phyloP scores from a whole-genome alignment of 805 yeast genomes.

The Hanseniaspora lindneri region DNA sequence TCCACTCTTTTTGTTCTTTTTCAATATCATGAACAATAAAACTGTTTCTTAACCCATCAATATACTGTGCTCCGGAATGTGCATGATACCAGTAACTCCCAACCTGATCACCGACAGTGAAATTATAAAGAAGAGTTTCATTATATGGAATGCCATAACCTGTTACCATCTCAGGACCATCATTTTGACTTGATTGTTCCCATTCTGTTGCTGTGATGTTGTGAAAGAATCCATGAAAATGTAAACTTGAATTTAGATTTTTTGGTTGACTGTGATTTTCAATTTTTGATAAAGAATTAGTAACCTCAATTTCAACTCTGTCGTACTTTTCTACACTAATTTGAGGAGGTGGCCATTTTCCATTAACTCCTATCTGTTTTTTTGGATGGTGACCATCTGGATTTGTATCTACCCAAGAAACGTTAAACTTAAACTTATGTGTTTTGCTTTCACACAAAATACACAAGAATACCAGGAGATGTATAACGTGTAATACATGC shows the following conservation, averaged over 20 bases:
- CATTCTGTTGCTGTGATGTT: constrained; percentile 34
- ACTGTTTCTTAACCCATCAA: constrained; percentile 65
- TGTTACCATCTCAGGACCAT: constrained; percentile 69
- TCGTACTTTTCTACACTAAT: constrained; percentile 57
- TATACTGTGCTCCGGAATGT: constrained; percentile 64
- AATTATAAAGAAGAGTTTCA: constrained; percentile 54
- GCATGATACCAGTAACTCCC: constrained; percentile 84
- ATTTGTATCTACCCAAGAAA: constrained; percentile 49
- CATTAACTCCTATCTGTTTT: constrained; percentile 54
- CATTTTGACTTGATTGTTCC: constrained; percentile 41
- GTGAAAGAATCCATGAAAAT: constrained; percentile 71
- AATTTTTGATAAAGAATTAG: constrained; percentile 39
- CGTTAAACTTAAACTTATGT: constrained; percentile 46
- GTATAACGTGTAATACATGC: not conserved
- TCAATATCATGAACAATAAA: constrained; percentile 49
- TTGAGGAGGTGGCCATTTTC: constrained; percentile 61
- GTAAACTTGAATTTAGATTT: constrained; percentile 41
- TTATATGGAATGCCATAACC: constrained; percentile 72
- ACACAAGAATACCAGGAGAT: not conserved
- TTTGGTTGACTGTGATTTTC: constrained; percentile 22
- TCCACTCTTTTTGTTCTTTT: constrained; percentile 37
- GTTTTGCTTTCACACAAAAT: constrained; percentile 25
- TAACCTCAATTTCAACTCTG: constrained; percentile 45
- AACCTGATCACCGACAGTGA: constrained; percentile 52
- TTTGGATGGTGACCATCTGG: constrained; percentile 54